Evolutionary conservation across 2,329 filamentous ascomycete genomes (phyloP).

Genomic region (Graphilbum sp.): DNA sequence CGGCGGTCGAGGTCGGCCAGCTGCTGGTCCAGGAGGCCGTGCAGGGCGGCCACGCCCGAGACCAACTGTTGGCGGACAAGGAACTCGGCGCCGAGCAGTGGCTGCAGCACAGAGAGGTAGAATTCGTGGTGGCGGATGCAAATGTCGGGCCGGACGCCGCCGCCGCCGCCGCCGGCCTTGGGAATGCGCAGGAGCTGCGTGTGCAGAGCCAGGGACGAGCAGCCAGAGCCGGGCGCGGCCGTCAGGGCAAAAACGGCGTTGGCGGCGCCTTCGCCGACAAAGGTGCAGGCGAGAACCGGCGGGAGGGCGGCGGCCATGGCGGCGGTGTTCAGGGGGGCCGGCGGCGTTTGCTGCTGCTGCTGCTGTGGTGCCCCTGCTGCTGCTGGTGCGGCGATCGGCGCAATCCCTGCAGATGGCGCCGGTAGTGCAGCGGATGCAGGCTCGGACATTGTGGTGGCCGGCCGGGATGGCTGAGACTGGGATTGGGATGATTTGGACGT

Average conservation of each 20-base stretch:
- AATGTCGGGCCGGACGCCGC: constrained; percentile 24
- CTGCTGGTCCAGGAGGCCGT: constrained; percentile 32
- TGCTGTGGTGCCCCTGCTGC: background rate
- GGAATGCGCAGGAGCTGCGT: constrained; percentile 11
- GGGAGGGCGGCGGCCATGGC: constrained; percentile 7
- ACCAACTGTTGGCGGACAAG: constrained; percentile 41
- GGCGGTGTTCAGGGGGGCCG: background rate
- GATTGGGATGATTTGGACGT: too few relatives aligned
- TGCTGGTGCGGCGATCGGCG: background rate
- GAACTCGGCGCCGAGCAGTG: constrained; percentile 35
- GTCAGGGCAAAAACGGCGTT: constrained; percentile 47
- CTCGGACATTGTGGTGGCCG: too few relatives aligned
- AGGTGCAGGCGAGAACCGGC: constrained; percentile 14
- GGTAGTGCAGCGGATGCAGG: too few relatives aligned
- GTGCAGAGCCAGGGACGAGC: background rate
- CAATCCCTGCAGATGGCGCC: too few relatives aligned
- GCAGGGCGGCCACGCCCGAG: constrained; percentile 25
- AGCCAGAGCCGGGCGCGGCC: background rate
- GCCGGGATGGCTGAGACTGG: too few relatives aligned
- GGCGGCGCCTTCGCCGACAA: constrained; percentile 53
- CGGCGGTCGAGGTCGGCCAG: constrained; percentile 24
- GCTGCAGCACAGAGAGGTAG: constrained; percentile 34
- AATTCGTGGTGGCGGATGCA: constrained; percentile 24
- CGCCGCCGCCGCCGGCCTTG: constrained; percentile 32
- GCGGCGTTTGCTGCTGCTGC: background rate